Percentiles rank a stretch among this genome's conserved stretches.
Conservation (phyloP, 2,329 filamentous ascomycete species). For the Arthrobotrys sphaeroides region DNA sequence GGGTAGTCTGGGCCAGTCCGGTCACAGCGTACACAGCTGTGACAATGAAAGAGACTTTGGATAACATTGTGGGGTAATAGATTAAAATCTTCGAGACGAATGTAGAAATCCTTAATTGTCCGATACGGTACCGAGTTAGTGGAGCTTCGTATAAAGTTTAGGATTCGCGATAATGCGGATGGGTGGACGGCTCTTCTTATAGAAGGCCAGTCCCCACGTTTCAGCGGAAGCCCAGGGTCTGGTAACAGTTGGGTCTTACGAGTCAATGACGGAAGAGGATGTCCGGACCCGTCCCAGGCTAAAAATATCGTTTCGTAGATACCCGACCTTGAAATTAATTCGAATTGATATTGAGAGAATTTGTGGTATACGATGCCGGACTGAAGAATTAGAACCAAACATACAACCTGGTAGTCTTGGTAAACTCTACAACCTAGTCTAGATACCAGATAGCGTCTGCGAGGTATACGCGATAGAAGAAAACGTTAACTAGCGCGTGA, state of each 20-base stretch:
- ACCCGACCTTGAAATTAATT: not conserved
- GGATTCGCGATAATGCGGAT: not conserved
- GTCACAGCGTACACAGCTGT: not conserved
- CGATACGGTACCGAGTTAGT: conserved; percentile 29
- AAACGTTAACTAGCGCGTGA: not conserved
- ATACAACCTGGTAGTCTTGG: too few species aligned
- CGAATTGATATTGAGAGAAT: conserved; percentile 9
- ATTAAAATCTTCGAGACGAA: not conserved
- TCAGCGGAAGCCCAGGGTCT: not conserved
- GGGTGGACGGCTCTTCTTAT: conserved; percentile 1
- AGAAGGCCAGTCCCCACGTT: not conserved
- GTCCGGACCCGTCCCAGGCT: conserved; percentile 11
- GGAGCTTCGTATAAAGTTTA: conserved; percentile 3
- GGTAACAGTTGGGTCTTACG: not conserved
- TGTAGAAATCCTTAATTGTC: not conserved
- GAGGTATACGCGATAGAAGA: not conserved
- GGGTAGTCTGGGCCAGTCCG: not conserved
- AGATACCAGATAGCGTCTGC: not conserved
- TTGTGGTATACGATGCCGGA: not conserved
- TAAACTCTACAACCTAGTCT: not conserved
- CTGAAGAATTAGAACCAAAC: too few species aligned
- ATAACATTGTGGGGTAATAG: conserved; percentile 15
- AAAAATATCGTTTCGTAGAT: conserved; percentile 4
- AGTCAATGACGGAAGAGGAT: conserved; percentile 3
- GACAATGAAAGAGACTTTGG: conserved; percentile 10